Conservation (phyloP, 352 stramenopile genomes). For the Thraustochytrium striatum region DNA sequence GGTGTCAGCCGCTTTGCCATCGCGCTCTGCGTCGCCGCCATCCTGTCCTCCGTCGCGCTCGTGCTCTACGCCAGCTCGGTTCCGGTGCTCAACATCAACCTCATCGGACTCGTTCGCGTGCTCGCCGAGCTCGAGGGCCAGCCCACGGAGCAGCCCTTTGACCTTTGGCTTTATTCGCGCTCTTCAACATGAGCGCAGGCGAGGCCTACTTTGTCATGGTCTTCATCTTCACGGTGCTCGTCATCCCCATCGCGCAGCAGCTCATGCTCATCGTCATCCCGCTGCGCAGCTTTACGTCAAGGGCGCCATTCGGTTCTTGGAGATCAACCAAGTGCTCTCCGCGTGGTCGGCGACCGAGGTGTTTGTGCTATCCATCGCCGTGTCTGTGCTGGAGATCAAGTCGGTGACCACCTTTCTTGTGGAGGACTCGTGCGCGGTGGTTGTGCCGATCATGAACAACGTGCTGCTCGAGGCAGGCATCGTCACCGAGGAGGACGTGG, state of each 20-base stretch:
- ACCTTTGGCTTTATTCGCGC: constrained; percentile 18
- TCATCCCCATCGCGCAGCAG: constrained; percentile 41
- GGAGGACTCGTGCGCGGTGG: constrained; percentile 10
- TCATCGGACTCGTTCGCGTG: constrained; percentile 20
- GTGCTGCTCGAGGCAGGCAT: constrained; percentile 28
- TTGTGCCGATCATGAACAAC: constrained; percentile 32
- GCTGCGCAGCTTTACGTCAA: constrained; percentile 12
- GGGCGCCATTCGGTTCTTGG: constrained; percentile 24
- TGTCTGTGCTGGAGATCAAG: constrained; percentile 39
- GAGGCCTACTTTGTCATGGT: constrained; percentile 38
- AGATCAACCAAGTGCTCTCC: constrained; percentile 26
- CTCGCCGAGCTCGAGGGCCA: constrained; percentile 9
- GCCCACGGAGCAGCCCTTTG: constrained; percentile 12
- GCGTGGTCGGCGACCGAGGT: constrained; percentile 45
- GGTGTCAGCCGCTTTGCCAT: constrained; percentile 1
- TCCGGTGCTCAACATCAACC: neutral
- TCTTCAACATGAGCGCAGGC: neutral
- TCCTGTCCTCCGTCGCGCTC: neutral
- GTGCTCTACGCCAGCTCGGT: constrained; percentile 22
- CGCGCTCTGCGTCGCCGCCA: constrained; percentile 14
- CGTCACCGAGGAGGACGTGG: constrained; percentile 42
- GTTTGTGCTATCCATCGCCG: constrained; percentile 40
- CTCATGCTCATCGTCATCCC: constrained; percentile 18
- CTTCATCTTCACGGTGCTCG: constrained; percentile 41
- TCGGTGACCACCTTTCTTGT: constrained; percentile 12